These are phyloP conservation scores for Tulasnella calospora DNA, from an alignment of 768 basidiomycete genomes.

Conservation along the genomic window DNA sequence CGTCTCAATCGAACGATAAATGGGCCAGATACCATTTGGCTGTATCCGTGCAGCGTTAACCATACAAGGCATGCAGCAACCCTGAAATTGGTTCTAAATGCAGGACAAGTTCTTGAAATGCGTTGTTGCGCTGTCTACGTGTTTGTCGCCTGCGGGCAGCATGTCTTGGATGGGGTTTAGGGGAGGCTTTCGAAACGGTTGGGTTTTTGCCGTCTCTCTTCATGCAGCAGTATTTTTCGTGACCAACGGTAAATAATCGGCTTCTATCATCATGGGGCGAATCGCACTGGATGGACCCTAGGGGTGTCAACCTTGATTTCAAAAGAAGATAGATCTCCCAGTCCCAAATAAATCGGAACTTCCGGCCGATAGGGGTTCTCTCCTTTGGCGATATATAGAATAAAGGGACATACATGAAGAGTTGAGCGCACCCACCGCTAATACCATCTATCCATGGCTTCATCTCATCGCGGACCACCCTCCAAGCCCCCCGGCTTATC, in stretches of 20 bases:
- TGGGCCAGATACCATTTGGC: neutral
- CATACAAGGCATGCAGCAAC: neutral
- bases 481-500: no score
- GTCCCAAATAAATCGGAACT: neutral
- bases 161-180: neutral
- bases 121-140: neutral
- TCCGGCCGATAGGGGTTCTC: neutral
- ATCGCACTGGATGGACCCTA: neutral
- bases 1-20: neutral
- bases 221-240: no score
- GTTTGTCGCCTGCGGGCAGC: neutral
- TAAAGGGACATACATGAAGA: neutral
- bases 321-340: neutral
- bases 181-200: neutral
- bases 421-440: no score
- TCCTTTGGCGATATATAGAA: neutral
- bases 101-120: neutral
- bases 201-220: no score
- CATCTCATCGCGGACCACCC: no score
- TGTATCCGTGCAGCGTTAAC: neutral
- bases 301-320: neutral
- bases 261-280: neutral
- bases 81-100: neutral
- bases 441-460: no score
- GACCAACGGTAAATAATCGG: neutral